Evolutionary conservation across 768 basidiomycete genomes (phyloP).

Genomic region (Jaapia argillacea): DNA sequence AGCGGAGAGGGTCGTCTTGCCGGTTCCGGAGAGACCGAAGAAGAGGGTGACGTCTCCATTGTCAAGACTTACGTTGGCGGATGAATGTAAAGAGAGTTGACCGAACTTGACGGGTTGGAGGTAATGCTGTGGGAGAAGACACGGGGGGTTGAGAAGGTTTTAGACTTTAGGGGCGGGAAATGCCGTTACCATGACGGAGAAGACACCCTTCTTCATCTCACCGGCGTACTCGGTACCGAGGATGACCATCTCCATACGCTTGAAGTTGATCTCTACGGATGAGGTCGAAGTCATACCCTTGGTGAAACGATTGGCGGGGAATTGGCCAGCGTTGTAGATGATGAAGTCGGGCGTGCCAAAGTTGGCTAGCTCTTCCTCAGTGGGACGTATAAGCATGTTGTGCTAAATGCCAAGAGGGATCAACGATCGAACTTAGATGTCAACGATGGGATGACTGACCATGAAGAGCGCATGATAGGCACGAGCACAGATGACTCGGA

Average conservation of each 20-base stretch:
- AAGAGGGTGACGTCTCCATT: constrained; percentile 93
- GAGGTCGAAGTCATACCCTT: constrained; percentile 99
- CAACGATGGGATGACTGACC: constrained; percentile 40
- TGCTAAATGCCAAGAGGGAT: constrained; percentile 41
- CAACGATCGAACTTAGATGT: constrained; percentile 10
- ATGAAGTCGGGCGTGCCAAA: constrained; percentile 99
- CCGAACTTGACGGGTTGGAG: constrained; percentile 98
- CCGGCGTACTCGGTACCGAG: constrained; percentile 97
- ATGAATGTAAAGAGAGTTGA: constrained; percentile 95
- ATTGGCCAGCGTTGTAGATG: constrained; percentile 99
- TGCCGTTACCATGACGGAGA: constrained; percentile 99
- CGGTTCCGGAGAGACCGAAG: constrained; percentile 97
- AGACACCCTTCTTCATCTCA: constrained; percentile 99
- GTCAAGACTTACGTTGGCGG: constrained; percentile 89
- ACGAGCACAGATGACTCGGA: constrained; percentile 96
- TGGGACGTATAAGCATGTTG: constrained; percentile 99
- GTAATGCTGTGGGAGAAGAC: constrained; percentile 60
- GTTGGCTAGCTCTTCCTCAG: constrained; percentile 82
- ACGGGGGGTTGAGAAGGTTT: not conserved
- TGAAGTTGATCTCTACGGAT: constrained; percentile 99
- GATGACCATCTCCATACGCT: constrained; percentile 99
- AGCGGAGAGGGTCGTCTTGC: constrained; percentile 97
- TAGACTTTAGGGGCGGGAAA: constrained; percentile 1
- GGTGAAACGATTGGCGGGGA: constrained; percentile 99
- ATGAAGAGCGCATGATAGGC: constrained; percentile 99